Evolutionary conservation across 2,329 filamentous ascomycete genomes (phyloP).

Genomic region (Geosmithia morbida): DNA sequence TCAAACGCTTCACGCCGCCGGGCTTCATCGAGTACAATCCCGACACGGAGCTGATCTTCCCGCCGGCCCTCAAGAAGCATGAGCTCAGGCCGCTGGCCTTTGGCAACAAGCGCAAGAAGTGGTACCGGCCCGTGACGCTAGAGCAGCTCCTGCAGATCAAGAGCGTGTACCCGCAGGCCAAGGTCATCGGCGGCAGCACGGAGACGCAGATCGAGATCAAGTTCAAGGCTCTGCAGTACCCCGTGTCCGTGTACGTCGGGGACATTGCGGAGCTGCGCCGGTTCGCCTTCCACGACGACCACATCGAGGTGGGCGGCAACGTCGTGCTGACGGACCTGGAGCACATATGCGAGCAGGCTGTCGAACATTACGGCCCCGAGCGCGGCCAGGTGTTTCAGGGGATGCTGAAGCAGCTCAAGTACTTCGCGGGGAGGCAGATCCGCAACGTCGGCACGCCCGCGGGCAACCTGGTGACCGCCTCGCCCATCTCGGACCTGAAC

Average conservation of each 20-base stretch:
- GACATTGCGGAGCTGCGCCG: slow-evolving; percentile 83
- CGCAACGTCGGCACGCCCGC: slow-evolving; percentile 95
- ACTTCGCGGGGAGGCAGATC: slow-evolving; percentile 91
- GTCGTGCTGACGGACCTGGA: slow-evolving; percentile 87
- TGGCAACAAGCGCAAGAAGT: slow-evolving; percentile 87
- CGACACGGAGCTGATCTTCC: slow-evolving; percentile 91
- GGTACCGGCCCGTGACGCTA: slow-evolving; percentile 81
- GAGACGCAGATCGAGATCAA: slow-evolving; percentile 98
- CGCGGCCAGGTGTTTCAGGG: slow-evolving; percentile 73
- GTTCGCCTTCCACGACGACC: slow-evolving; percentile 64
- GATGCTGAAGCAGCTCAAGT: slow-evolving; percentile 85
- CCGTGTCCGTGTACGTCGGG: slow-evolving; percentile 79
- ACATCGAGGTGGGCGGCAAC: slow-evolving; percentile 88
- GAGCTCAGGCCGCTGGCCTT: slow-evolving; percentile 71
- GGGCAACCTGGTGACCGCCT: slow-evolving; percentile 86
- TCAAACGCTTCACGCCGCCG: slow-evolving; percentile 65
- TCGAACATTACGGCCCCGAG: slow-evolving; percentile 59
- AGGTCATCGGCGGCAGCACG: slow-evolving; percentile 89
- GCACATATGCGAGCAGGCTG: slow-evolving; percentile 63
- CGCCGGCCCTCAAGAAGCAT: slow-evolving; percentile 70
- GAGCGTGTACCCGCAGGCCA: slow-evolving; percentile 66
- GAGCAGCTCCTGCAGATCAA: slow-evolving; percentile 89
- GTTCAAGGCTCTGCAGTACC: slow-evolving; percentile 89
- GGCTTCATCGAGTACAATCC: slow-evolving; percentile 91
- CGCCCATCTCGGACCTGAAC: slow-evolving; percentile 92